Conservation (phyloP, 163 green algal genomes). For the Scenedesmus sp. region DNA sequence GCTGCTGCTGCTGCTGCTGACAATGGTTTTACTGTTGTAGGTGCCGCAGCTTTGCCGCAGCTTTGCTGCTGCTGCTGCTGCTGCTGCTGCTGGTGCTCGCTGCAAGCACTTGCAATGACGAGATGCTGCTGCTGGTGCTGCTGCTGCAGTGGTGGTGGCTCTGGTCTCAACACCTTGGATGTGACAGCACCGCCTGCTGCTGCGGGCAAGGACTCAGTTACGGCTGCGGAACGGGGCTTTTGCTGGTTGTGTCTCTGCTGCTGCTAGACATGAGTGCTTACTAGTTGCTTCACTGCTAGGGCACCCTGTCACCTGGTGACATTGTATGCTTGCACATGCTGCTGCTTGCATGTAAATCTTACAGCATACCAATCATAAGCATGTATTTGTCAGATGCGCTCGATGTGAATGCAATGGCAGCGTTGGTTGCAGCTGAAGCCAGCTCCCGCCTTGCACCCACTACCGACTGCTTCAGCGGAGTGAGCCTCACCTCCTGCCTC, state of each 20-base stretch:
- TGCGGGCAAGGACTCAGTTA: no score
- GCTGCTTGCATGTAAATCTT: neutral
- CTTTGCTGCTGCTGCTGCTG: neutral
- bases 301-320: neutral
- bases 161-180: neutral
- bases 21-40: no score
- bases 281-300: neutral
- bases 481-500: conserved; percentile 10
- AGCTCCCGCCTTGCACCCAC: neutral
- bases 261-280: neutral
- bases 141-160: neutral
- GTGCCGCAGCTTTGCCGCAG: no score
- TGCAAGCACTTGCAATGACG: neutral
- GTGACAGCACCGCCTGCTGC: neutral
- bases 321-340: neutral
- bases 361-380: neutral
- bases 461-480: neutral
- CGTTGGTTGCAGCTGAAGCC: neutral
- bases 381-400: neutral
- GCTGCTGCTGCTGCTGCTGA: neutral
- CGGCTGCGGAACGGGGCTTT: no score
- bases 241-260: neutral
- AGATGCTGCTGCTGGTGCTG: neutral
- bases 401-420: neutral
- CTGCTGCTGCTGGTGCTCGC: neutral